Conservation (phyloP, 2,329 filamentous ascomycete species). For the Tolypocladium album region DNA sequence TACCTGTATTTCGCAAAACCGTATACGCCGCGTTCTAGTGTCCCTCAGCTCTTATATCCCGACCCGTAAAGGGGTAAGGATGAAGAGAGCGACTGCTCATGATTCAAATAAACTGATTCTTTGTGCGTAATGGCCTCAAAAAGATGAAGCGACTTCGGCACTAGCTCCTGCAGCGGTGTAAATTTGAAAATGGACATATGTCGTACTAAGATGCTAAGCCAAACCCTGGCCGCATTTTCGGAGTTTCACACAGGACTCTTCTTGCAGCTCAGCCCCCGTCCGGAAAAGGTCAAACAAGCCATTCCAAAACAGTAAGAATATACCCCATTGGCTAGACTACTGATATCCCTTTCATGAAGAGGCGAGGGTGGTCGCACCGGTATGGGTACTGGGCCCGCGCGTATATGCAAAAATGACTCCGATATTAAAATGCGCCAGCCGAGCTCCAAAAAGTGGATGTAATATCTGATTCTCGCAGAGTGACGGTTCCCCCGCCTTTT, state of each 20-base stretch:
- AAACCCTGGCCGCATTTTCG: neutral
- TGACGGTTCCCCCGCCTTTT: neutral
- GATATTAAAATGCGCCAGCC: neutral
- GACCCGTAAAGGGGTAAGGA: neutral
- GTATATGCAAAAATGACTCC: neutral
- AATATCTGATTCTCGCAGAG: neutral
- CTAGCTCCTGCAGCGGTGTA: neutral
- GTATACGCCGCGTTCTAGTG: neutral
- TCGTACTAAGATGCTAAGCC: neutral
- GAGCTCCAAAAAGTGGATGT: neutral
- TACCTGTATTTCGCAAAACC: neutral
- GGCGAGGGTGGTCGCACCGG: neutral
- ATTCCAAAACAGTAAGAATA: no score
- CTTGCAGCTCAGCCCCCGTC: neutral
- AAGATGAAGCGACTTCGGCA: neutral
- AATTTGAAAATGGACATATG: neutral
- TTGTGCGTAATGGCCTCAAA: neutral
- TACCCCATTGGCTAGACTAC: neutral
- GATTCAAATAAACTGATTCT: neutral
- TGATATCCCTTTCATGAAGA: neutral
- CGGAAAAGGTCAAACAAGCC: neutral
- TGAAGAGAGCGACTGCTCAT: neutral
- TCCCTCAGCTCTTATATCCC: neutral
- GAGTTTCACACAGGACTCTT: neutral
- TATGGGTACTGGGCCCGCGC: neutral